These are phyloP conservation scores for Phialophora expanda DNA, from an alignment of 2,329 filamentous ascomycete genomes.

Conservation along the genomic window DNA sequence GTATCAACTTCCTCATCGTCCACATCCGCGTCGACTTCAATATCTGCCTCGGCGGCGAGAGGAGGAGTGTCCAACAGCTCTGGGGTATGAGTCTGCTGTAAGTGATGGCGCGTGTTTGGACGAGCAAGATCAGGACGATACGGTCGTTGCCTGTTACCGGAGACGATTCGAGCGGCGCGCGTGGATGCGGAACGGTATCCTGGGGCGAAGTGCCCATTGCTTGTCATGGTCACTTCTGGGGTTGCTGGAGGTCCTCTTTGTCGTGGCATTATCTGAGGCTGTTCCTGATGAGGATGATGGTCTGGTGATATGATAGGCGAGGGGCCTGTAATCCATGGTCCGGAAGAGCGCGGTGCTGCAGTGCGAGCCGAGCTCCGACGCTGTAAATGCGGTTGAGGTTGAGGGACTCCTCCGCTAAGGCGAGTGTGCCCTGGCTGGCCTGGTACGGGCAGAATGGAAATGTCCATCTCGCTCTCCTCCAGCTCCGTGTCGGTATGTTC, in stretches of 20 bases:
- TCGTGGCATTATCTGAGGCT: conserved; percentile 3
- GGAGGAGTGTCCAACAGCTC: conserved; percentile 27
- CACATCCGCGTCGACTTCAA: conserved; percentile 14
- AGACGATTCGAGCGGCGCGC: conserved; percentile 14
- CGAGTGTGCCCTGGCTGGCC: background rate
- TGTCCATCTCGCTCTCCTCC: conserved; percentile 36
- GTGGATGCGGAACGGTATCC: background rate
- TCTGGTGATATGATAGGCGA: conserved; percentile 7
- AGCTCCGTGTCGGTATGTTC: conserved; percentile 77
- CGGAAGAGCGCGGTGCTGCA: conserved; percentile 19
- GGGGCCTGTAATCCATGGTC: conserved; percentile 30
- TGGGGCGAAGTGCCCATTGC: background rate
- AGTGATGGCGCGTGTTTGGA: conserved; percentile 8
- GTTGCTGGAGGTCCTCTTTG: conserved; percentile 9
- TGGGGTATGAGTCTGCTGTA: conserved; percentile 23
- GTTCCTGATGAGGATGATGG: background rate
- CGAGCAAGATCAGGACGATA: conserved; percentile 6
- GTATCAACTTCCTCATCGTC: conserved; percentile 3
- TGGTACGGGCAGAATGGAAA: conserved; percentile 32
- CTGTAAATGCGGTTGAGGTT: conserved; percentile 14
- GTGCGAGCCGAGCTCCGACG: conserved; percentile 14
- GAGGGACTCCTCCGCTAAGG: background rate
- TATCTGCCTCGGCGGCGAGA: background rate
- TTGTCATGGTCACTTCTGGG: conserved; percentile 6
- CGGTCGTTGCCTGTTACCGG: conserved; percentile 21